phyloP scores from a whole-genome alignment of 345 rosid species.

The Salix dunnii region DNA sequence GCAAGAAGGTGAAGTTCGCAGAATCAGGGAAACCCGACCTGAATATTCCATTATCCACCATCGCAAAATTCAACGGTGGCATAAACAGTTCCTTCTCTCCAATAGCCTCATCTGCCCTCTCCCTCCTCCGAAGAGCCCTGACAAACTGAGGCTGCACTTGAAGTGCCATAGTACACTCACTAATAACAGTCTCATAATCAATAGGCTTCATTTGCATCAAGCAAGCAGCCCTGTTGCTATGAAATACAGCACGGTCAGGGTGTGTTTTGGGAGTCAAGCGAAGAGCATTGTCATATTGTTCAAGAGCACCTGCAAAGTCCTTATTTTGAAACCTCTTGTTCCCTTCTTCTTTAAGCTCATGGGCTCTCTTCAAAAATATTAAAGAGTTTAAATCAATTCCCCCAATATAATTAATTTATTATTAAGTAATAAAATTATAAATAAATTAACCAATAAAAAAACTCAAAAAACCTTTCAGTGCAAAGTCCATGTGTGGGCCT shows the following conservation, averaged over 20 bases:
- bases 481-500: no score
- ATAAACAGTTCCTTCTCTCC: slow-evolving; percentile 40
- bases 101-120: slow-evolving; percentile 15
- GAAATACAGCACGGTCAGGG: slow-evolving; percentile 85
- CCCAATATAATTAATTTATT: slow-evolving; percentile 23
- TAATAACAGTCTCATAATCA: slow-evolving; percentile 72
- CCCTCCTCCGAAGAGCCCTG: slow-evolving; percentile 53
- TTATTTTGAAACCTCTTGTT: slow-evolving; percentile 72
- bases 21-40: slow-evolving; percentile 74
- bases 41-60: slow-evolving; percentile 65
- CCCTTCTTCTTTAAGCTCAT: slow-evolving; percentile 96
- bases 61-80: slow-evolving; percentile 73
- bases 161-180: slow-evolving; percentile 82
- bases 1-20: slow-evolving; percentile 60
- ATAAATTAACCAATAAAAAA: no score
- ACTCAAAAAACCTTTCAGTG: no score
- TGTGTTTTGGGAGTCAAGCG: slow-evolving; percentile 68
- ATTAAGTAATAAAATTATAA: no score
- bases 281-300: slow-evolving; percentile 70
- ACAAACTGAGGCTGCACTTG: slow-evolving; percentile 76
- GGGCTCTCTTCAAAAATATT: slow-evolving; percentile 68
- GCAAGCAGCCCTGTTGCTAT: slow-evolving; percentile 92
- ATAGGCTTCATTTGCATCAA: slow-evolving; percentile 98
- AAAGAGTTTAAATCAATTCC: slow-evolving; percentile 65
- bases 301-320: slow-evolving; percentile 83